These are phyloP conservation scores for Ammopiptanthus mongolicus DNA, from an alignment of 306 rosid genomes.

Conservation along the genomic window DNA sequence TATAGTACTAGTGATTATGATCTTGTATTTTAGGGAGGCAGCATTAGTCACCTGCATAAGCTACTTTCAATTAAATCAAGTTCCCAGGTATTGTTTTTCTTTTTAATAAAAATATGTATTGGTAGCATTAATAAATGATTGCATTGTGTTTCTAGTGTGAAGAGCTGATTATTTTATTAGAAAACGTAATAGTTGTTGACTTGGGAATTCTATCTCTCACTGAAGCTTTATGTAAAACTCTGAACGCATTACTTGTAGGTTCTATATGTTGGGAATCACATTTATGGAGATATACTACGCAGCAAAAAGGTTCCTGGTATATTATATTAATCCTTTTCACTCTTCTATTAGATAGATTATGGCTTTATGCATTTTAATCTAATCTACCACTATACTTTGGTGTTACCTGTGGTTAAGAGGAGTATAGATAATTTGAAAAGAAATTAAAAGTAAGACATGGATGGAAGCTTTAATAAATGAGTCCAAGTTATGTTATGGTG, in stretches of 20 bases:
- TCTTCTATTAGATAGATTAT: too few species aligned
- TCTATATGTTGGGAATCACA: constrained; percentile 97
- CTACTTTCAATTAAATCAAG: constrained; percentile 87
- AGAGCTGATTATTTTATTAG: neutral
- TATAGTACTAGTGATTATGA: constrained; percentile 23
- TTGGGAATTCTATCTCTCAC: constrained; percentile 3
- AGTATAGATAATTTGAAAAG: neutral
- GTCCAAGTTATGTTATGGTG: neutral
- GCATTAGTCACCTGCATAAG: constrained; percentile 80
- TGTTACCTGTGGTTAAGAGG: neutral
- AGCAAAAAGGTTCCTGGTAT: constrained; percentile 98
- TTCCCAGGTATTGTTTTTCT: too few species aligned
- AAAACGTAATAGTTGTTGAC: neutral
- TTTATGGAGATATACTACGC: constrained; percentile 92
- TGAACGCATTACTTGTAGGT: constrained; percentile 52
- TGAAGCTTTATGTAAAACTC: too few species aligned
- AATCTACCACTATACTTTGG: too few species aligned
- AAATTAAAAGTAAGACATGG: neutral
- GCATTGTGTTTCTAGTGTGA: neutral
- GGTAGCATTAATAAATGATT: neutral
- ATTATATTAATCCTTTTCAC: constrained; percentile 15
- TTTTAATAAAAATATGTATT: too few species aligned
- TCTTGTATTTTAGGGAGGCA: constrained; percentile 73
- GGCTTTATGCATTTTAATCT: neutral
- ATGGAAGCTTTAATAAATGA: constrained; percentile 8